Conservation (phyloP, 192 early-diverging fungal species). For the Entomortierella parvispora region DNA sequence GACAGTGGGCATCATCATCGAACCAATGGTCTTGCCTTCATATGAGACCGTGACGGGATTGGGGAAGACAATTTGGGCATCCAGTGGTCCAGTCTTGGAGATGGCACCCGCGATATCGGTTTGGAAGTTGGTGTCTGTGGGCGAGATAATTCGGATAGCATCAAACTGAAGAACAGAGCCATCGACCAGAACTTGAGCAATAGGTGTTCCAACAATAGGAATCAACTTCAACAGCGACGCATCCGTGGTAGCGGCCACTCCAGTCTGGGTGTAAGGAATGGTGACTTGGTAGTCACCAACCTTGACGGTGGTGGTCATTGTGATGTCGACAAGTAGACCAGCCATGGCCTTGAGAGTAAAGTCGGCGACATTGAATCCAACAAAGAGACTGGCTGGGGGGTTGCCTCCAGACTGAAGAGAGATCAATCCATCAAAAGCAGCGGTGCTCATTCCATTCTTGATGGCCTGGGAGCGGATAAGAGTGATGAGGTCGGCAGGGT, state of each 20-base stretch:
- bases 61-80: conserved; percentile 59
- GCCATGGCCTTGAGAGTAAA: conserved; percentile 48
- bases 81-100: conserved; percentile 59
- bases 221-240: conserved; percentile 44
- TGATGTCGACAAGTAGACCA: conserved; percentile 48
- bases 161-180: conserved; percentile 35
- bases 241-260: conserved; percentile 49
- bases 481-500: conserved; percentile 49
- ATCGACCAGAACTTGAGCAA: conserved; percentile 55
- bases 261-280: conserved; percentile 39
- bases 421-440: conserved; percentile 50
- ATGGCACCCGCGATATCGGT: conserved; percentile 59
- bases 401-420: conserved; percentile 18
- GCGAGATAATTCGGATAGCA: conserved; percentile 30
- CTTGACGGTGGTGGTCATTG: conserved; percentile 31
- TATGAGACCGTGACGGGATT: conserved; percentile 52
- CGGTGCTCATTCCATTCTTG: conserved; percentile 29
- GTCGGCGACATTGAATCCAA: conserved; percentile 43
- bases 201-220: conserved; percentile 55
- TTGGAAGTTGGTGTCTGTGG: conserved; percentile 40
- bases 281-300: conserved; percentile 53
- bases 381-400: conserved; percentile 28
- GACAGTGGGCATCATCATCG: conserved; percentile 51
- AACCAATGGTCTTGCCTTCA: conserved; percentile 51
- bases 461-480: conserved; percentile 47